Evolutionary conservation across 2,329 filamentous ascomycete species (phyloP), one percentile per base, ranked within the genome.

Genomic region (Bipolaris zeicola): DNA sequence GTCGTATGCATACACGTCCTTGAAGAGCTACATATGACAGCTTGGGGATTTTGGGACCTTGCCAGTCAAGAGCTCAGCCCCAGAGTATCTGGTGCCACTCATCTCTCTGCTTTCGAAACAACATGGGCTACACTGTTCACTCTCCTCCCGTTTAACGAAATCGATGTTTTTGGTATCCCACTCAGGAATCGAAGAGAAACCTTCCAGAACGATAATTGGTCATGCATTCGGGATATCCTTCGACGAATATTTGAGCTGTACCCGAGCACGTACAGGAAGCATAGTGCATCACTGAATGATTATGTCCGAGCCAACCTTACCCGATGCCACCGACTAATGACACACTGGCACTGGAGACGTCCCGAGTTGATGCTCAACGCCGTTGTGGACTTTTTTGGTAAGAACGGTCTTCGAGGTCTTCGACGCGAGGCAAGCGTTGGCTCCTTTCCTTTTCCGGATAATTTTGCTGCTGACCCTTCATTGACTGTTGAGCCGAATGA

Each of bases 371-470:
- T 84, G 10, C 77, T 88, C 10, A 80, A 81, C 45, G 76, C 72
- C 0, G 70, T 85, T 0, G 87, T 85, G 61, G 84, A 87, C 68
- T 87, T 87, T 71, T 87, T 87, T 60, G 83, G 83, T 6, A 79
- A 76, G 37, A 81, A 82, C 37, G 76, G 74, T 14, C 73, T 87
- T n/a, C 75, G 77, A 39, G 79, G 83, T 50, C 72, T 88, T 50
- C 76, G 73, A 49, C 78, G 79, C 2, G 85, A 88, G 65, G 76
- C 82, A 56, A 76, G 69, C 42, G 77, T 73, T 50, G 81, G 80
- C 8, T 87, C 85, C 2, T 81, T 82, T 7, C 59, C 62, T 2
- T 87, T 87, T 56, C 78, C 88, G 16, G 79, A 84, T 50, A 64
- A 80, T 39, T 76, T 86, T 2, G 75, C 80, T 31, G 66, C 70